Base-by-base conservation (phyloP, 768 basidiomycete species). In the Pleurotus salmoneostramineus region DNA sequence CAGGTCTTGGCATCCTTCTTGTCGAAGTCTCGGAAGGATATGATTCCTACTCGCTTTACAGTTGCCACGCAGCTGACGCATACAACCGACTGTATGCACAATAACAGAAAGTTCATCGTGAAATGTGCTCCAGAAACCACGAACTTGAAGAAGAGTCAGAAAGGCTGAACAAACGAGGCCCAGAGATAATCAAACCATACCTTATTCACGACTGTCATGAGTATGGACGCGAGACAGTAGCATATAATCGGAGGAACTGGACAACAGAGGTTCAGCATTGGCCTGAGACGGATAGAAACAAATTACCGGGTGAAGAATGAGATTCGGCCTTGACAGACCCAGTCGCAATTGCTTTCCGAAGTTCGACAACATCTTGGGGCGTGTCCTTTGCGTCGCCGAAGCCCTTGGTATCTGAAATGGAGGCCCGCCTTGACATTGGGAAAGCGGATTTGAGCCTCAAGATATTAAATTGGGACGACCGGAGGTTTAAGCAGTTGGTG, bases 201-300 rank as follows among this genome's bases (percentile, higher is more conserved):
- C 81, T 98, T 98, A 78, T 98, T 98, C 61, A 96, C 85, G 46
- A 98, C 81, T 0, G 97, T 99, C 97, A 99, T 99, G 49, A 95
- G 72, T 62, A 98, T 96, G 0, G 92, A 94, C 1, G 95, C 93
- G 11, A 90, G 59, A 68, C 97, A 98, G 70, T 98, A 98, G 67
- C 89, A 90, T 58, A 88, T 61, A 61, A 98, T 89, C 35, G 97
- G 86, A 33, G 89, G 78, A 15, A 89, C 92, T 93, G 65, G 31
- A 21, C 43, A 10, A 47, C 32, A 49, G 48, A 43, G 40, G 57
- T 54, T 21, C 8, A 21, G 42, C 37, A 37, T 31, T 44, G 7
- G 51, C 52, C 5, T 48, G 32, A 33, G 58, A 34, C 21, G 21
- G 3, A 1, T 27, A 3, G 45, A 44, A 12, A 34, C 11, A 45